Evolutionary conservation across 805 yeast species (phyloP), one percentile per base, ranked within the genome.

Genomic region (Grigorovia jiainica): DNA sequence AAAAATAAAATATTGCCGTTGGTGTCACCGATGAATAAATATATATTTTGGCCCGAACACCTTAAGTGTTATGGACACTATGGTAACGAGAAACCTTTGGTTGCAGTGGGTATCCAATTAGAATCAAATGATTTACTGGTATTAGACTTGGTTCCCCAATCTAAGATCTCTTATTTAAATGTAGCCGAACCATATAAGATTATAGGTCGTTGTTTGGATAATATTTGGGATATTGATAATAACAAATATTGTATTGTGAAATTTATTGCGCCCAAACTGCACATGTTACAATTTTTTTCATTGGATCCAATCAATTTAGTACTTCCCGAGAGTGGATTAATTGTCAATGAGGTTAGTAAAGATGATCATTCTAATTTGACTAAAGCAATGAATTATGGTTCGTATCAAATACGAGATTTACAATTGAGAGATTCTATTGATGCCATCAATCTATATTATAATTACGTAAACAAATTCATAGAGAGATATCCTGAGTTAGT

Each of bases 281-380:
- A 68, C 23, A 72, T 75, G 44, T 70, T 89, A 68, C 95, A 87
- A 49, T 86, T 83, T 57, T 82, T 76, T 48, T 79, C 96, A 0
- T 57, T 79, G 3, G 65, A 70, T n/a, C 94, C 95, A 0, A 82
- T 87, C 3, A 63, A 76, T 3, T 68, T 87, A 8, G 81, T 79
- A 13, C 56, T 72, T 11, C 62, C 66, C 2, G 69, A 61, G 38
- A 54, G 57, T 41, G 31, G 31, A 27, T 27, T 13, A 27, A 27
- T 13, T 13, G 6, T 15, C 50, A 43, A 23, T 36, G 3, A 46
- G 57, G 44, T 15, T 47, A 55, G 27, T 49, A 48, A 13, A 53
- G n/a, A 27, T 27, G 15, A 8, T 3, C 6, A 10, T 27, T 27
- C 31, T 7, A 49, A 40, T 40, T 43, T 36, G 36, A 40, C 32